Evolutionary conservation across 805 yeast species (phyloP), one percentile per base, ranked within the genome.

Genomic region (Maudiozyma saulgeensis): DNA sequence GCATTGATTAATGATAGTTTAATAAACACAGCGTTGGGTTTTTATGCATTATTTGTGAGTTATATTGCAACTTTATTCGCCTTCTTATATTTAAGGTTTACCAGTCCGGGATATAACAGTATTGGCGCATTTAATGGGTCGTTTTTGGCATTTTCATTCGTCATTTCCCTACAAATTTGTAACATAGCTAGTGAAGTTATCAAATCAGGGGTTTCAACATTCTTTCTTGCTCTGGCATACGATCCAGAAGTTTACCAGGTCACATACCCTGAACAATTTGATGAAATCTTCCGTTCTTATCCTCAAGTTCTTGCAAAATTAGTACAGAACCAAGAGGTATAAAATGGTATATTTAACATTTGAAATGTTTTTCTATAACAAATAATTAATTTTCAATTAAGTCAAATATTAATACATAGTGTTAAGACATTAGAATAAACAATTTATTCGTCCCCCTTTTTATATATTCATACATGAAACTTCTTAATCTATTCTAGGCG

Each of bases 1-100:
- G 90, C 93, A 1, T 69, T 91, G 57, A 78, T 88, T 53, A 89
- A 87, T 60, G 96, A 90, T 66, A 83, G 87, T 55, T 74, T 90
- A 52, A 81, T 90, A 48, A 82, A 81, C 53, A 81, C 90, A 2
- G 85, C 96, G 0, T 68, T 89, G 53, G 79, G 82, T n/a, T 78
- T 90, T 56, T 90, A 84, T 61, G 70, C 93, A 0, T 63, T 84
- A 44, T 80, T 88, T 58, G 80, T 83, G 9, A 86, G 86, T 12
- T 84, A 82, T 53, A 75, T 78, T n/a, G 71, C 83, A 1, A 75
- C 81, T 6, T 72, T 81, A 45, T 71, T 84, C 49, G 77, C 87
- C 1, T 84, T 74, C 64, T 68, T 86, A 49, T 87, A 80, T 64
- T 70, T 89, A 62, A 72, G 74, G 58, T 75, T 79, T 56, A 85